Evolutionary conservation across 352 stramenopile species (phyloP).

Genomic region (Phytophthora fragariae): DNA sequence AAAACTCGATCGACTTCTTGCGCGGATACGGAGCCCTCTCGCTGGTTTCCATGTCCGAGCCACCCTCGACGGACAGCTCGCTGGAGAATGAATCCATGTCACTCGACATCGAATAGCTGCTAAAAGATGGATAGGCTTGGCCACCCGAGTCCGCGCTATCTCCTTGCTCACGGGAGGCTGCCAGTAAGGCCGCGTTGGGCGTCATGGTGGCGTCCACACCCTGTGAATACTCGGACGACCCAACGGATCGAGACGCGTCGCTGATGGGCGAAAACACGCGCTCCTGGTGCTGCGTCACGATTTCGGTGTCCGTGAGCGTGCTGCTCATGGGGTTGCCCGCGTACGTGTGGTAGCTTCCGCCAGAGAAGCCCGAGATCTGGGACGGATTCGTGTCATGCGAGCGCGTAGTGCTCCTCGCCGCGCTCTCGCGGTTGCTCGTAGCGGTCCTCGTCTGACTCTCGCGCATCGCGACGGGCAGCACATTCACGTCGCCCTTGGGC

Average conservation of each 20-base stretch:
- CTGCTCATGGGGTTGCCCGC: slow-evolving; percentile 34
- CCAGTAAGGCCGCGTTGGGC: slow-evolving; percentile 23
- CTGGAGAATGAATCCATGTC: slow-evolving; percentile 52
- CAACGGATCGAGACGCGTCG: slow-evolving; percentile 24
- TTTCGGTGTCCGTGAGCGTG: slow-evolving; percentile 53
- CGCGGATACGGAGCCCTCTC: slow-evolving; percentile 33
- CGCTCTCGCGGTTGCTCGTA: slow-evolving; percentile 33
- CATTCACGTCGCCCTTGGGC: slow-evolving; percentile 30
- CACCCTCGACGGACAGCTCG: slow-evolving; percentile 41
- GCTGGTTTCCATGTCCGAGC: slow-evolving; percentile 32
- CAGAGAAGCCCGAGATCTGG: slow-evolving; percentile 51
- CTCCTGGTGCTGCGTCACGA: slow-evolving; percentile 40
- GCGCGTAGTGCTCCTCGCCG: slow-evolving; percentile 25
- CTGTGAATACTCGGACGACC: slow-evolving; percentile 44
- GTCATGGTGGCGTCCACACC: slow-evolving; percentile 36
- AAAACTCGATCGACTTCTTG: slow-evolving; percentile 66
- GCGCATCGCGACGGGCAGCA: slow-evolving; percentile 22
- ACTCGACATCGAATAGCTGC: slow-evolving; percentile 41
- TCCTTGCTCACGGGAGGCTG: slow-evolving; percentile 6
- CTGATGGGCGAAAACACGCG: slow-evolving; percentile 55
- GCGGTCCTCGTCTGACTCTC: slow-evolving; percentile 32
- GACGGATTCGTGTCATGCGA: slow-evolving; percentile 52
- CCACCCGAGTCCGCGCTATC: slow-evolving; percentile 16
- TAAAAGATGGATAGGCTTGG: slow-evolving; percentile 24
- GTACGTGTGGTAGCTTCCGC: slow-evolving; percentile 57